A percentile compares a stretch with the other conserved stretches of the same genome.
These are phyloP conservation scores for Trichoderma sp. DNA, from an alignment of 2,329 filamentous ascomycete species.

Conservation along the genomic window DNA sequence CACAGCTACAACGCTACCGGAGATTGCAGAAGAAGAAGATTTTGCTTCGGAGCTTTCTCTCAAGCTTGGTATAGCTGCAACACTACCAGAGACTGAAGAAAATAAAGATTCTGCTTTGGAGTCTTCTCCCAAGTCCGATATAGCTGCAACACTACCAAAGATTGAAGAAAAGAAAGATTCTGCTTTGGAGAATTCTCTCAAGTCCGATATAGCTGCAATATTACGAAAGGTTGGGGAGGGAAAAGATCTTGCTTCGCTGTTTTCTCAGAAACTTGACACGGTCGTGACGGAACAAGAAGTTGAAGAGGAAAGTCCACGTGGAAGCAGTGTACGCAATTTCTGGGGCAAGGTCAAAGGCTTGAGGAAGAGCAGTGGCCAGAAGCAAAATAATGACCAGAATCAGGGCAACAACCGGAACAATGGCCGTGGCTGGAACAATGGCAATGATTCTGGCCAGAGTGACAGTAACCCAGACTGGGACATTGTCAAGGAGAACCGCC, in stretches of 20 bases:
- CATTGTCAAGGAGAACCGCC: neutral
- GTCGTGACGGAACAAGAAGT: neutral
- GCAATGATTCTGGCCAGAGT: neutral
- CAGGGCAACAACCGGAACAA: neutral
- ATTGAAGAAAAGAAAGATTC: neutral
- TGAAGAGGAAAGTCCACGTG: neutral
- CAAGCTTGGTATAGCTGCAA: neutral
- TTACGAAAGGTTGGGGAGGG: neutral
- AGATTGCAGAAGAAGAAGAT: neutral
- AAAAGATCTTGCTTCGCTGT: neutral
- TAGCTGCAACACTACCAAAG: neutral
- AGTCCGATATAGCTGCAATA: neutral
- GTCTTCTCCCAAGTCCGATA: too few relatives aligned
- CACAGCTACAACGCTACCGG: too few relatives aligned
- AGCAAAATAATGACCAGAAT: neutral
- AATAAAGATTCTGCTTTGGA: too few relatives aligned
- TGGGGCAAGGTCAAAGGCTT: neutral
- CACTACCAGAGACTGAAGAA: too few relatives aligned
- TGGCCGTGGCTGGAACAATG: neutral
- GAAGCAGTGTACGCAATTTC: neutral
- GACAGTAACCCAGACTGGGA: neutral
- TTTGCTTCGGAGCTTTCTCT: neutral
- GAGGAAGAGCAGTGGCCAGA: neutral
- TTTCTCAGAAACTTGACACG: neutral
- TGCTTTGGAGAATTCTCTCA: neutral